Conservation (phyloP, 768 basidiomycete genomes). For the Rhizopogon salebrosus region DNA sequence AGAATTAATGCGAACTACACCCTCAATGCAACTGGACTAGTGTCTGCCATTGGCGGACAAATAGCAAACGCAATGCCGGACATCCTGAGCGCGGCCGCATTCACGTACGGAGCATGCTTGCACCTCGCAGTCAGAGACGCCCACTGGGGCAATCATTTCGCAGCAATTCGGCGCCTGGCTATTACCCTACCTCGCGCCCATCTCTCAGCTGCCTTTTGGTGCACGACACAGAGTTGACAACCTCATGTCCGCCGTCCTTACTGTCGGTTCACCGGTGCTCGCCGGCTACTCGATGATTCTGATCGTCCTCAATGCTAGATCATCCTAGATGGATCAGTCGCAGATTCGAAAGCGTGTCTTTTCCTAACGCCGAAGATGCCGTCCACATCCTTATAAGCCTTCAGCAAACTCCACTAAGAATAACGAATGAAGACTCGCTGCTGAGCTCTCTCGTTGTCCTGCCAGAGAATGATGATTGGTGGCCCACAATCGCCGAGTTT, state of each 20-base stretch:
- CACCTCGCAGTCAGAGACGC: constrained; percentile 7
- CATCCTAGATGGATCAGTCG: constrained; percentile 36
- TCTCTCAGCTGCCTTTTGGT: constrained; percentile 48
- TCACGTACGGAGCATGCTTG: constrained; percentile 14
- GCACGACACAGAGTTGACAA: constrained; percentile 35
- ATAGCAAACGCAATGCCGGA: background rate
- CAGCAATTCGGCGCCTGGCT: constrained; percentile 42
- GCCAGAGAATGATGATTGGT: constrained; percentile 38
- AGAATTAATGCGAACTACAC: constrained; percentile 1
- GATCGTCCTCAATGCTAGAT: constrained; percentile 40
- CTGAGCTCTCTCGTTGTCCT: constrained; percentile 39
- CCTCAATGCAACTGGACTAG: constrained; percentile 1
- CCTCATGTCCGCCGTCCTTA: constrained; percentile 37
- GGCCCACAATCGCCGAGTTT: constrained; percentile 27
- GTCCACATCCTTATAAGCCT: constrained; percentile 32
- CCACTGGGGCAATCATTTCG: constrained; percentile 16
- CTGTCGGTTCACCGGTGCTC: constrained; percentile 40
- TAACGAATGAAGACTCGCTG: constrained; percentile 21
- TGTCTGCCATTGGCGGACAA: background rate
- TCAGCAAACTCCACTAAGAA: constrained; percentile 36
- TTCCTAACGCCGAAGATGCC: constrained; percentile 20
- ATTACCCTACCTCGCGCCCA: constrained; percentile 42
- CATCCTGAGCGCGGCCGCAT: constrained; percentile 6
- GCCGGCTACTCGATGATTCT: constrained; percentile 42
- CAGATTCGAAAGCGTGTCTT: constrained; percentile 24